Conservation (phyloP, 345 rosid species). For the Pugionium dolabratum region DNA sequence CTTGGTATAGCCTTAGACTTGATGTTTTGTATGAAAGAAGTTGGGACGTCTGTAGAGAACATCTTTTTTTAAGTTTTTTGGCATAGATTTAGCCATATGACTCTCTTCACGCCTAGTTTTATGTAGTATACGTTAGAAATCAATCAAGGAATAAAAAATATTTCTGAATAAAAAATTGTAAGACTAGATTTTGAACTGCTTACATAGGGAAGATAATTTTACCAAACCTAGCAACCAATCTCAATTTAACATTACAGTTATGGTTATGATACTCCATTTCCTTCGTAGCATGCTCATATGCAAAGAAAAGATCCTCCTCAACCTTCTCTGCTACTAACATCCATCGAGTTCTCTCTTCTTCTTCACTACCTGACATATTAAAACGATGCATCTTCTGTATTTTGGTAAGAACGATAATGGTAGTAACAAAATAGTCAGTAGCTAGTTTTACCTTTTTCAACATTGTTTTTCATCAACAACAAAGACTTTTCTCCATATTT, state of each 20-base stretch:
- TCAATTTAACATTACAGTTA: conserved; percentile 40
- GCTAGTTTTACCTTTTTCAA: conserved; percentile 8
- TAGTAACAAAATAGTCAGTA: too few species aligned
- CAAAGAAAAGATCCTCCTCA: conserved; percentile 47
- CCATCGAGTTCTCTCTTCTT: conserved; percentile 45
- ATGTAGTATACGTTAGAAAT: not conserved
- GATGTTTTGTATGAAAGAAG: conserved; percentile 43
- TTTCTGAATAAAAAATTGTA: not conserved
- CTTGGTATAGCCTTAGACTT: conserved; percentile 39
- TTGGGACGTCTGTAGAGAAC: conserved; percentile 46
- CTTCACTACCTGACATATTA: conserved; percentile 16
- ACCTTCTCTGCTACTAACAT: conserved; percentile 49
- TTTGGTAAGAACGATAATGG: not conserved
- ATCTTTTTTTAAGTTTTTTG: conserved; percentile 32
- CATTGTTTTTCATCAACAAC: conserved; percentile 40
- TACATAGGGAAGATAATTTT: conserved; percentile 49
- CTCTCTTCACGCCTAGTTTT: conserved; percentile 17
- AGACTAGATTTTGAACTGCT: conserved; percentile 28
- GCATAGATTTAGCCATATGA: conserved; percentile 34
- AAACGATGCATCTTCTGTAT: not conserved
- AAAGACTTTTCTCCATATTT: conserved; percentile 41
- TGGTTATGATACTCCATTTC: conserved; percentile 22
- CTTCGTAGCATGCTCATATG: conserved; percentile 43
- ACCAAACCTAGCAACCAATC: conserved; percentile 62
- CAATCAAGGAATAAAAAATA: not conserved